Conservation (phyloP, 2,329 filamentous ascomycete genomes). For the Tympanopsis confertula region DNA sequence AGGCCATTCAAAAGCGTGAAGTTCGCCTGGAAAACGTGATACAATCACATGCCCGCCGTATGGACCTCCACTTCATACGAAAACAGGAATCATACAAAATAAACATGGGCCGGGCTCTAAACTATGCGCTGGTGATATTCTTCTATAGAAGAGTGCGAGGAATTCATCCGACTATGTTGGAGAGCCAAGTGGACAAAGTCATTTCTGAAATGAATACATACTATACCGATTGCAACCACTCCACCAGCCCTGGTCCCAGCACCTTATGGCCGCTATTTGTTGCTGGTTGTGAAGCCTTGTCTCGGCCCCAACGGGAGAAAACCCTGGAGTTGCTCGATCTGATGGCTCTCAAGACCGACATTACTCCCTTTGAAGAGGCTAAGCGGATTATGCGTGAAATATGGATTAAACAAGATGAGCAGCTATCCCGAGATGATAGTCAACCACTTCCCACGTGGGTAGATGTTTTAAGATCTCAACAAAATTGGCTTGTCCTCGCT, state of each 20-base stretch:
- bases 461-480: too few relatives aligned
- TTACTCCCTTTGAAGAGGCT: conserved; percentile 5
- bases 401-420: conserved; percentile 14
- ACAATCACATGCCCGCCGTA: conserved; percentile 10
- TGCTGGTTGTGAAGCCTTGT: conserved; percentile 22
- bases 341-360: not conserved
- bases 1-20: conserved; percentile 13
- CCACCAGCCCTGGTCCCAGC: conserved; percentile 12
- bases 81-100: conserved; percentile 4
- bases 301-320: conserved; percentile 8
- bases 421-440: conserved; percentile 1
- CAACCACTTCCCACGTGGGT: conserved; percentile 14
- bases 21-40: conserved; percentile 19
- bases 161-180: conserved; percentile 21
- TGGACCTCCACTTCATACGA: conserved; percentile 4
- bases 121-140: conserved; percentile 23
- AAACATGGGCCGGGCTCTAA: conserved; percentile 26
- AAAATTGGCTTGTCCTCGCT: too few relatives aligned
- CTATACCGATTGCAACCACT: conserved; percentile 13
- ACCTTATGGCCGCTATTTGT: conserved; percentile 24
- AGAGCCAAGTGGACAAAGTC: conserved; percentile 20
- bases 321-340: conserved; percentile 4
- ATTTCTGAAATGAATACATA: too few relatives aligned
- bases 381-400: conserved; percentile 13
- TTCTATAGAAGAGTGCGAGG: conserved; percentile 26